These are phyloP conservation scores for Passiflora organensis DNA, from an alignment of 345 rosid species.

Conservation along the genomic window DNA sequence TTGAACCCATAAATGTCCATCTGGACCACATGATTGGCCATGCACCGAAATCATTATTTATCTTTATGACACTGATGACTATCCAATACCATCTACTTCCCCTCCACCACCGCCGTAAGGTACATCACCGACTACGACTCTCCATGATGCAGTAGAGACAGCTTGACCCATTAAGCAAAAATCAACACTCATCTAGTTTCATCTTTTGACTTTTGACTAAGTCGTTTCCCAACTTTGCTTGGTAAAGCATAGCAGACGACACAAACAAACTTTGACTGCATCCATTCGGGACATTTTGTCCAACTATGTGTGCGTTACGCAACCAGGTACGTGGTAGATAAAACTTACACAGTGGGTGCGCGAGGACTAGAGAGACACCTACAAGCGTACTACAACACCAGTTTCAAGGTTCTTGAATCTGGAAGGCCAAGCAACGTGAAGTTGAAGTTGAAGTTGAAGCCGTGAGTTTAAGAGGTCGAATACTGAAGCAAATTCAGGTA, in stretches of 20 bases:
- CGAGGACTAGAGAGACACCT: not conserved
- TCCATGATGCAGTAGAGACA: not conserved
- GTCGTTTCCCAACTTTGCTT: not conserved
- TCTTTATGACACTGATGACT: no score
- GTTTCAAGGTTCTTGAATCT: not conserved
- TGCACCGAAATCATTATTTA: no score
- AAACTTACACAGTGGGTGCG: no score
- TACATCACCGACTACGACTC: not conserved
- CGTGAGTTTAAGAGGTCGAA: slow-evolving; percentile 7
- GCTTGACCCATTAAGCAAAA: slow-evolving; percentile 2
- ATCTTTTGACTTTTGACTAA: not conserved
- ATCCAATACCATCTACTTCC: no score
- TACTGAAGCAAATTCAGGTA: no score
- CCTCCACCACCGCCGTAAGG: not conserved
- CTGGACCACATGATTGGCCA: no score
- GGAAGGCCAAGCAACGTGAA: slow-evolving; percentile 8
- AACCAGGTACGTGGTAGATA: not conserved
- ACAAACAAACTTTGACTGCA: not conserved
- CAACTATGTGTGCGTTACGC: not conserved
- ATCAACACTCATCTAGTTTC: no score
- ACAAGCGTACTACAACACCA: not conserved
- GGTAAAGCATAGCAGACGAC: not conserved
- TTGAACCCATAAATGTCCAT: no score
- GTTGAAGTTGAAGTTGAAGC: no score
- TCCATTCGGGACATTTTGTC: slow-evolving; percentile 1